Conservation (phyloP, 495 filamentous ascomycete genomes). For the Delitschia confertaspora region DNA sequence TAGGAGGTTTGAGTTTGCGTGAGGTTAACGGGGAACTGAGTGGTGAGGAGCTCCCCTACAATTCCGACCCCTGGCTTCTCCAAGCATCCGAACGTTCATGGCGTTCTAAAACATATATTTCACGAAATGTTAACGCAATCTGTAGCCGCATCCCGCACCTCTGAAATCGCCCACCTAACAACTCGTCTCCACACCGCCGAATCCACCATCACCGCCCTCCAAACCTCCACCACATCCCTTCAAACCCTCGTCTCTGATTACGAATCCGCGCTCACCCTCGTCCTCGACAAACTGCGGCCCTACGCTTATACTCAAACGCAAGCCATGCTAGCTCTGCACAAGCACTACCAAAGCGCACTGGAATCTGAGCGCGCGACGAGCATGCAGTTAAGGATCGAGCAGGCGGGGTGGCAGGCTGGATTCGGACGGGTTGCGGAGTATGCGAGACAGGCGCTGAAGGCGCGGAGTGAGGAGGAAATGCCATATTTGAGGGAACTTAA, state of each 20-base stretch:
- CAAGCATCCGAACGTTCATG: not conserved
- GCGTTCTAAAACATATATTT: too few species aligned
- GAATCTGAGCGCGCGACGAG: slow-evolving; percentile 50
- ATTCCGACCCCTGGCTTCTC: too few species aligned
- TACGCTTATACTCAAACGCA: slow-evolving; percentile 55
- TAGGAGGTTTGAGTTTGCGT: not conserved
- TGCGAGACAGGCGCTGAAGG: slow-evolving; percentile 26
- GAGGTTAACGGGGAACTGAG: slow-evolving; percentile 24
- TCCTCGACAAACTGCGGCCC: slow-evolving; percentile 53
- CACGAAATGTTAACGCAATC: not conserved
- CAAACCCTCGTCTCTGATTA: slow-evolving; percentile 50
- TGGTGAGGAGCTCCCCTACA: slow-evolving; percentile 9
- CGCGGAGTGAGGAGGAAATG: slow-evolving; percentile 24
- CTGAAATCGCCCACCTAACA: slow-evolving; percentile 40
- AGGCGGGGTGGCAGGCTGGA: slow-evolving; percentile 55
- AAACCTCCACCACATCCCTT: slow-evolving; percentile 44
- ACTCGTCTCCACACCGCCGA: slow-evolving; percentile 46
- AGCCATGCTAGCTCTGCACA: slow-evolving; percentile 47
- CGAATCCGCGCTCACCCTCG: slow-evolving; percentile 45
- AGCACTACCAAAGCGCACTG: slow-evolving; percentile 52
- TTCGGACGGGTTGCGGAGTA: slow-evolving; percentile 27
- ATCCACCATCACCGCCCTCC: slow-evolving; percentile 39
- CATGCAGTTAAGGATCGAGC: slow-evolving; percentile 50
- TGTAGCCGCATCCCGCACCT: slow-evolving; percentile 16
- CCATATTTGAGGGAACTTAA: slow-evolving; percentile 17